Conservation (phyloP, 371 early-diverging fungal species). For the Dinochytrium kinnereticum region DNA sequence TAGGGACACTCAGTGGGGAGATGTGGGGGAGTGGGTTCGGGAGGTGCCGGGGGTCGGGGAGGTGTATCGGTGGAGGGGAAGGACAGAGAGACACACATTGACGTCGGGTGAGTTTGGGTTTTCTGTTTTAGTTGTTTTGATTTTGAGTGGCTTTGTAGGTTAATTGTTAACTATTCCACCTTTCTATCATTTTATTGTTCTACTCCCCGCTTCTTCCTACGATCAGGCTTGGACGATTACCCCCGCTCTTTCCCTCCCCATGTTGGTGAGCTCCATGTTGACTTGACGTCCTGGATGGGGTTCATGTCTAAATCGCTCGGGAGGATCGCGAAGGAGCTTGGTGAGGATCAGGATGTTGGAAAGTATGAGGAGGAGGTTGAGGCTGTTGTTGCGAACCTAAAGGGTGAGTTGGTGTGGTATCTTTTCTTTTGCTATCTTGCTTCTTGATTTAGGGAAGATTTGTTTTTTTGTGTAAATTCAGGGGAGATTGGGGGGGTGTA, state of each 20-base stretch:
- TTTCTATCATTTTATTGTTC: too few species aligned
- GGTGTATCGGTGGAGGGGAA: slow-evolving; percentile 92
- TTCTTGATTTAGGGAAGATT: too few species aligned
- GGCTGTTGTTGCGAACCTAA: slow-evolving; percentile 55
- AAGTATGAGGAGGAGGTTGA: slow-evolving; percentile 62
- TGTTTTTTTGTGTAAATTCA: too few species aligned
- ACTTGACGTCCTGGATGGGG: slow-evolving; percentile 89
- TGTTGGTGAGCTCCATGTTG: slow-evolving; percentile 87
- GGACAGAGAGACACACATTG: slow-evolving; percentile 81
- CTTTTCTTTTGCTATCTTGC: too few species aligned
- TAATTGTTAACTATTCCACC: neutral
- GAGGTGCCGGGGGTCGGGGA: slow-evolving; percentile 47
- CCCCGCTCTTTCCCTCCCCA: slow-evolving; percentile 81
- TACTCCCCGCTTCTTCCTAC: too few species aligned
- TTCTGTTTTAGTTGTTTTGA: slow-evolving; percentile 7
- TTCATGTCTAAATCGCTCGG: slow-evolving; percentile 75
- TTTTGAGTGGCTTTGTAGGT: slow-evolving; percentile 3
- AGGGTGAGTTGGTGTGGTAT: slow-evolving; percentile 44
- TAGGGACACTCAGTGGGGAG: slow-evolving; percentile 77
- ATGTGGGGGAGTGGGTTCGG: slow-evolving; percentile 64
- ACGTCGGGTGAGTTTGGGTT: slow-evolving; percentile 72
- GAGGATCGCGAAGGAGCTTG: slow-evolving; percentile 68
- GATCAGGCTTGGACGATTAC: slow-evolving; percentile 95
- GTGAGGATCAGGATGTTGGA: slow-evolving; percentile 56
- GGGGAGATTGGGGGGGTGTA: too few species aligned